These are phyloP conservation scores for Lactarius sp. DNA, from an alignment of 768 basidiomycete species.

Conservation along the genomic window DNA sequence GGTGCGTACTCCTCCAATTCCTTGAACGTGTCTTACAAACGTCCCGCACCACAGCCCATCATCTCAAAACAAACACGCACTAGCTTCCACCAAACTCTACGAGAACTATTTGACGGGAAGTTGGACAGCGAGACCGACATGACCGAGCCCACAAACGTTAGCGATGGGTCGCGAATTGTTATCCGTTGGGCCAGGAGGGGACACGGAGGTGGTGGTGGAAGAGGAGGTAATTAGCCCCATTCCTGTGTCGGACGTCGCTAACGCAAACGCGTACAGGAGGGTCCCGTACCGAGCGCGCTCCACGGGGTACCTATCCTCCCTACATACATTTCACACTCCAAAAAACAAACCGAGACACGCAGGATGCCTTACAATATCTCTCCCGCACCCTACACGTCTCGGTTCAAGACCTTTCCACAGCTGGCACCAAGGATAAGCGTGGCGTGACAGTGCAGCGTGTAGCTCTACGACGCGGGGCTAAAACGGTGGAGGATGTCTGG, in stretches of 20 bases:
- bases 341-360: constrained; percentile 96
- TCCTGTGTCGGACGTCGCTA: background rate
- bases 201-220: constrained; percentile 45
- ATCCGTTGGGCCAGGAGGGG: constrained; percentile 71
- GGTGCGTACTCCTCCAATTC: constrained; percentile 44
- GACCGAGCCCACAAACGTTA: constrained; percentile 40
- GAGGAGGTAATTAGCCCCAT: constrained; percentile 32
- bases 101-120: constrained; percentile 77
- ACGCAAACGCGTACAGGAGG: constrained; percentile 9
- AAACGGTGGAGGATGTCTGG: constrained; percentile 84
- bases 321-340: constrained; percentile 96
- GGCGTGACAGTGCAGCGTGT: constrained; percentile 95
- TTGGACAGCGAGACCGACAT: constrained; percentile 78
- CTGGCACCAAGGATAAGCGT: constrained; percentile 98
- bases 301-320: constrained; percentile 67
- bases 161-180: constrained; percentile 69
- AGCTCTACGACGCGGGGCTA: constrained; percentile 67
- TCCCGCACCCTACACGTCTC: constrained; percentile 71
- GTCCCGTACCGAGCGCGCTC: constrained; percentile 40
- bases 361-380: constrained; percentile 83
- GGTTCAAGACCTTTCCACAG: constrained; percentile 79
- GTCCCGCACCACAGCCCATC: constrained; percentile 56
- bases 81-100: constrained; percentile 72
- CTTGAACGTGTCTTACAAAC: constrained; percentile 11
- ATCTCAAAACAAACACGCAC: constrained; percentile 75